Percentiles rank a stretch among this genome's conserved stretches.
These are phyloP conservation scores for Steccherinum ochraceum DNA, from an alignment of 768 basidiomycete species.

Conservation along the genomic window DNA sequence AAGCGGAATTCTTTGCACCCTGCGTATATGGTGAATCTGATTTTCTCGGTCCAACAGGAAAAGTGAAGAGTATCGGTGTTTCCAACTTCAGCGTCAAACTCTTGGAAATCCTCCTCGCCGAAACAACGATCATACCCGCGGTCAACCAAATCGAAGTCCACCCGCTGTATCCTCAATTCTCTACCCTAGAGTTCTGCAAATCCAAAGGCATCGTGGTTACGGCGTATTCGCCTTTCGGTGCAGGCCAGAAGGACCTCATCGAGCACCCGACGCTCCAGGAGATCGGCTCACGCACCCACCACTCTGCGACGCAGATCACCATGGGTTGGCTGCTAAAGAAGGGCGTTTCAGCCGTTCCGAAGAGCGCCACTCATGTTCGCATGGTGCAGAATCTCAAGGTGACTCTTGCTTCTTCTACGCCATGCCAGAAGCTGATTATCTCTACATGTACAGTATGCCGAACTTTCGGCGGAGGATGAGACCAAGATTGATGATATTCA, in stretches of 20 bases:
- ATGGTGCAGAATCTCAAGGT: conserved; percentile 41
- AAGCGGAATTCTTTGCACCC: background rate
- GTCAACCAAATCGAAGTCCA: conserved; percentile 69
- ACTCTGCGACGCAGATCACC: conserved; percentile 39
- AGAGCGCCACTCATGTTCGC: conserved; percentile 34
- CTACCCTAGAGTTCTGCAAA: conserved; percentile 49
- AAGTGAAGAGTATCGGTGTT: conserved; percentile 31
- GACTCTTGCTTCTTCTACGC: background rate
- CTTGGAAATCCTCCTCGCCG: conserved; percentile 32
- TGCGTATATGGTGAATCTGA: background rate
- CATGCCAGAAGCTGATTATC: background rate
- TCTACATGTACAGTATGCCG: background rate
- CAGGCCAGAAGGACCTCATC: conserved; percentile 4
- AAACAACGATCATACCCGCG: conserved; percentile 49
- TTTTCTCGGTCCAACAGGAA: conserved; percentile 13
- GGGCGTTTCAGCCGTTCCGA: conserved; percentile 44
- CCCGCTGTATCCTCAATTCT: conserved; percentile 60
- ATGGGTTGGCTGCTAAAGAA: conserved; percentile 48
- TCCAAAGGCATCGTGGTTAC: conserved; percentile 54
- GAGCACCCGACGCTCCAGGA: background rate
- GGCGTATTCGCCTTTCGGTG: conserved; percentile 52
- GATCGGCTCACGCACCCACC: conserved; percentile 6
- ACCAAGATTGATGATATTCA: conserved; percentile 35
- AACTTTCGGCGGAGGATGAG: conserved; percentile 23
- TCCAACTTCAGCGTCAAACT: conserved; percentile 35